Evolutionary conservation across 257 asterid genomes (phyloP).

Genomic region (Primulina huaijiensis): DNA sequence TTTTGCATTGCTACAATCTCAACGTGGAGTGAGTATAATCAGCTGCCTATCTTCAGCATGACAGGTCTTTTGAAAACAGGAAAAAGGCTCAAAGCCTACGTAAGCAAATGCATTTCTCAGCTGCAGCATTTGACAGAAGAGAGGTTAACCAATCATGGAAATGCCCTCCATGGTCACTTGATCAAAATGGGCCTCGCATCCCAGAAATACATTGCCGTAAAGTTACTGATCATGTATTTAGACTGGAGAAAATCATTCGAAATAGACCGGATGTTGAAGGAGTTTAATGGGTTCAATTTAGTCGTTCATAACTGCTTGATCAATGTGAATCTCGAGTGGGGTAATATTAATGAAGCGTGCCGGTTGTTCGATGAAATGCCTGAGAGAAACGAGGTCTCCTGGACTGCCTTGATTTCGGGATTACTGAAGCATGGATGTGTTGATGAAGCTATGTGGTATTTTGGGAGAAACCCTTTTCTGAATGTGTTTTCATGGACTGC

Average conservation of each 20-base stretch:
- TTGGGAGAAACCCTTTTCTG: constrained; percentile 46
- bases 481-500: constrained; percentile 72
- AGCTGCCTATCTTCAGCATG: constrained; percentile 15
- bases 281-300: constrained; percentile 64
- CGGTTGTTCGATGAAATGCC: constrained; percentile 86
- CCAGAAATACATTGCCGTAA: constrained; percentile 51
- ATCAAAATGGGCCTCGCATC: constrained; percentile 66
- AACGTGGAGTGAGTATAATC: constrained; percentile 7
- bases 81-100: constrained; percentile 33
- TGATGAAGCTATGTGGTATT: constrained; percentile 57
- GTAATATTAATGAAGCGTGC: constrained; percentile 42
- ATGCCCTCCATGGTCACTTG: constrained; percentile 61
- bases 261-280: constrained; percentile 58
- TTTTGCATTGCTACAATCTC: background rate
- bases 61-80: constrained; percentile 26
- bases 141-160: constrained; percentile 39
- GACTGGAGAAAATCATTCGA: constrained; percentile 45
- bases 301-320: constrained; percentile 73
- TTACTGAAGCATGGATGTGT: constrained; percentile 53
- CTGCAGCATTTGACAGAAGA: constrained; percentile 40
- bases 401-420: constrained; percentile 74
- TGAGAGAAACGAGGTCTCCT: constrained; percentile 65
- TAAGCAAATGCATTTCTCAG: constrained; percentile 34
- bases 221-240: constrained; percentile 59
- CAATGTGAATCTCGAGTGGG: constrained; percentile 50